A percentile compares a stretch with the other conserved stretches of the same genome.
Evolutionary conservation across 176 grass and related monocot species (phyloP).

Genomic region (Elaeis guineensis): DNA sequence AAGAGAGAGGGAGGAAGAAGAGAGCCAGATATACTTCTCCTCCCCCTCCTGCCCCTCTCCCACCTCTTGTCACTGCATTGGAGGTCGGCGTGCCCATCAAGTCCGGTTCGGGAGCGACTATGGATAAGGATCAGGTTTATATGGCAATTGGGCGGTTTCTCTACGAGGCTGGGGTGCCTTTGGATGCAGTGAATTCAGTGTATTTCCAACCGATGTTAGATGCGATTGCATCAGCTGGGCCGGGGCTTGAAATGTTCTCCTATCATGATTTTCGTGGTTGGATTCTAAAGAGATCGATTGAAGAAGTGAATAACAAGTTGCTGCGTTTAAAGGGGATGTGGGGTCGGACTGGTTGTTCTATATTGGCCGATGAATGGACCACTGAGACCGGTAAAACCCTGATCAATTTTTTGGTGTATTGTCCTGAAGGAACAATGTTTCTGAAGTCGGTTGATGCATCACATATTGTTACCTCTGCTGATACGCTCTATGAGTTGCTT

Average conservation of each 20-base stretch:
- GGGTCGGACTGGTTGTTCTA: conserved; percentile 63
- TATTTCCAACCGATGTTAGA: conserved; percentile 84
- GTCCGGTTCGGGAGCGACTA: not conserved
- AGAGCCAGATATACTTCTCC: conserved; percentile 13
- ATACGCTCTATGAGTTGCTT: conserved; percentile 61
- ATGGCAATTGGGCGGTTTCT: conserved; percentile 65
- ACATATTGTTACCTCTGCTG: conserved; percentile 40
- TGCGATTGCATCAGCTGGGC: conserved; percentile 37
- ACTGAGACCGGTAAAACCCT: conserved; percentile 51
- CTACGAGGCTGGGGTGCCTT: conserved; percentile 50
- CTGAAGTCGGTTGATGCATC: conserved; percentile 77
- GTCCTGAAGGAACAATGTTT: conserved; percentile 81
- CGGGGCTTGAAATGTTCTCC: conserved; percentile 36
- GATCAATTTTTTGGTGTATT: conserved; percentile 82
- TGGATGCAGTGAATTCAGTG: conserved; percentile 67
- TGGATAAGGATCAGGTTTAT: conserved; percentile 51
- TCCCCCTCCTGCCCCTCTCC: conserved; percentile 8
- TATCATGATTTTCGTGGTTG: conserved; percentile 65
- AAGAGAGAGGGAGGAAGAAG: conserved; percentile 41
- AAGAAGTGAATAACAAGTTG: conserved; percentile 41
- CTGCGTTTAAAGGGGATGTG: conserved; percentile 47
- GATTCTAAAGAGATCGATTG: conserved; percentile 60
- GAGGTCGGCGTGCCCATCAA: conserved; percentile 12
- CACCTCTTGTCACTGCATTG: conserved; percentile 14
- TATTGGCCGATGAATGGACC: conserved; percentile 69